Conservation (phyloP, 2,329 filamentous ascomycete species). For the Dothistroma septosporum region DNA sequence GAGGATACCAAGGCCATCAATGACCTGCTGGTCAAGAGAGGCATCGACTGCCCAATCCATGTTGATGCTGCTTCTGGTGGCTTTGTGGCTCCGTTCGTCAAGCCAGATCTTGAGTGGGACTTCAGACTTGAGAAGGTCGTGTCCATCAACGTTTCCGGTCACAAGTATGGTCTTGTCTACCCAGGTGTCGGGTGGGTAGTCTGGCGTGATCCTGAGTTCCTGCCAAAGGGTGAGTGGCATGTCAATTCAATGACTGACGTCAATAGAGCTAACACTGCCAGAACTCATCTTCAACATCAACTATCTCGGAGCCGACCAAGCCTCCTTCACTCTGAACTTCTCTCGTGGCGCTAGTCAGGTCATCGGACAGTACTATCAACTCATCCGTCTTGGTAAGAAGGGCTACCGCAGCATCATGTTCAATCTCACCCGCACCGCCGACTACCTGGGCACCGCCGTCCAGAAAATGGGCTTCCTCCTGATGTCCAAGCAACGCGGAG, state of each 20-base stretch:
- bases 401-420: slow-evolving; percentile 92
- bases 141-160: slow-evolving; percentile 89
- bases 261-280: slow-evolving; percentile 8
- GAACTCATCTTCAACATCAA: slow-evolving; percentile 99
- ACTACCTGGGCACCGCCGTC: slow-evolving; percentile 75
- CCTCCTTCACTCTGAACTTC: slow-evolving; percentile 96
- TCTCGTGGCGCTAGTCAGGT: slow-evolving; percentile 92
- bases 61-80: slow-evolving; percentile 90
- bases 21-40: slow-evolving; percentile 70
- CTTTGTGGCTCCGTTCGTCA: slow-evolving; percentile 88
- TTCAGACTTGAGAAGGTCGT: slow-evolving; percentile 85
- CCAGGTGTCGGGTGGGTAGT: slow-evolving; percentile 92
- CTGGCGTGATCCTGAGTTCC: slow-evolving; percentile 77
- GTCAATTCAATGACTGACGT: not conserved
- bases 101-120: slow-evolving; percentile 82
- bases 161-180: slow-evolving; percentile 80
- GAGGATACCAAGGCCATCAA: slow-evolving; percentile 92
- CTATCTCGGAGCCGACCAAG: slow-evolving; percentile 92
- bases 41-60: slow-evolving; percentile 80
- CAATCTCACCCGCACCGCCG: slow-evolving; percentile 83
- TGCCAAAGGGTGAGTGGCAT: slow-evolving; percentile 56
- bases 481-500: slow-evolving; percentile 74
- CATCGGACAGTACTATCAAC: slow-evolving; percentile 95
- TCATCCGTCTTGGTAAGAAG: slow-evolving; percentile 88
- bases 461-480: slow-evolving; percentile 76